Evolutionary conservation across 768 basidiomycete genomes (phyloP).

Genomic region (Boletus bicolor): DNA sequence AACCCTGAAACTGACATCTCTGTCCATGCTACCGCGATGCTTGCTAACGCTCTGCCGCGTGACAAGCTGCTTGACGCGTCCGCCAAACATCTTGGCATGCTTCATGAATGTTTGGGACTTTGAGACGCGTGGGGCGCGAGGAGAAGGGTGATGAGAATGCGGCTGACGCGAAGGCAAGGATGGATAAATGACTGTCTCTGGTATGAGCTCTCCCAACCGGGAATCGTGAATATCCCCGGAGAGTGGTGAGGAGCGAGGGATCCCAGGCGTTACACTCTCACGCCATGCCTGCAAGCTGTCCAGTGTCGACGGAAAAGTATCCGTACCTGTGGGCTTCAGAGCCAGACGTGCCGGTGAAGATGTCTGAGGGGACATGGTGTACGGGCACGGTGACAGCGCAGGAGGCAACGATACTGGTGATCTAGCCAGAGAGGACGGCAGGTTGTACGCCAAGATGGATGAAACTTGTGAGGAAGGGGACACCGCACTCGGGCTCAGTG

Average conservation of each 20-base stretch:
- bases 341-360: constrained; percentile 16
- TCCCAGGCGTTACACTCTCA: constrained; percentile 18
- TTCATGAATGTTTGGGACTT: constrained; percentile 22
- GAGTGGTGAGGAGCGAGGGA: constrained; percentile 14
- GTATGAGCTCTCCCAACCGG: constrained; percentile 4
- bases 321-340: constrained; percentile 29
- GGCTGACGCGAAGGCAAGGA: constrained; percentile 7
- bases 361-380: constrained; percentile 13
- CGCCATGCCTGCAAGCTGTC: constrained; percentile 31
- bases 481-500: constrained; percentile 20
- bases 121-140: constrained; percentile 2
- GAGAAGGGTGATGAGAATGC: not conserved
- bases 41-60: constrained; percentile 8
- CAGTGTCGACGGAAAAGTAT: constrained; percentile 31
- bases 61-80: constrained; percentile 29
- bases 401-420: constrained; percentile 18
- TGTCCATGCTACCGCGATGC: constrained; percentile 20
- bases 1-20: constrained; percentile 16
- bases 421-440: constrained; percentile 12
- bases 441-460: constrained; percentile 13
- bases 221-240: constrained; percentile 10
- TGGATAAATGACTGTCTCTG: constrained; percentile 5
- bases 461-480: constrained; percentile 21
- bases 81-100: constrained; percentile 28
- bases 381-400: constrained; percentile 7